Conservation (phyloP, 192 early-diverging fungal species). For the Chytriomyces confervae region DNA sequence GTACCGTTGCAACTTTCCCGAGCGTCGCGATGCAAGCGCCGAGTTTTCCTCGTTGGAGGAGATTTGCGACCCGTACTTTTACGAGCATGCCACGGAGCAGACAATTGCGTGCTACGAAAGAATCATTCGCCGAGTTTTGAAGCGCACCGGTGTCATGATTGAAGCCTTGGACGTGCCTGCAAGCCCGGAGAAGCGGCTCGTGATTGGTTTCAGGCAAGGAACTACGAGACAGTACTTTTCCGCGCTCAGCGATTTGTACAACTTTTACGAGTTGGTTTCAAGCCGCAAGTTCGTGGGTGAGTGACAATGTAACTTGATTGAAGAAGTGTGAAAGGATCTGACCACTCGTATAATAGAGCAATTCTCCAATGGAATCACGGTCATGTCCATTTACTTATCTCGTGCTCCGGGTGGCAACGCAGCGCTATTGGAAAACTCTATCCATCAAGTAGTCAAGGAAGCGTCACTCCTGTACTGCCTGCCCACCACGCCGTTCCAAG, state of each 20-base stretch:
- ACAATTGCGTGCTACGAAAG: constrained; percentile 85
- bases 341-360: constrained; percentile 65
- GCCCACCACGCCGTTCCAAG: constrained; percentile 91
- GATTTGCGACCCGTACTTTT: constrained; percentile 89
- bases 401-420: constrained; percentile 75
- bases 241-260: constrained; percentile 95
- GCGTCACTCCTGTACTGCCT: constrained; percentile 95
- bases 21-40: constrained; percentile 69
- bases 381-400: constrained; percentile 90
- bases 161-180: constrained; percentile 87
- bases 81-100: constrained; percentile 90
- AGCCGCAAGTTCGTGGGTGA: constrained; percentile 89
- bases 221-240: constrained; percentile 92
- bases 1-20: constrained; percentile 86
- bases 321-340: not conserved
- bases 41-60: constrained; percentile 72
- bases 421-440: constrained; percentile 83
- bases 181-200: constrained; percentile 84
- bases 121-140: constrained; percentile 83
- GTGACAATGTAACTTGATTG: not conserved
- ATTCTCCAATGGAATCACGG: constrained; percentile 97
- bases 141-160: constrained; percentile 89
- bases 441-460: constrained; percentile 95
- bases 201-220: constrained; percentile 86
- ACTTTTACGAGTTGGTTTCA: constrained; percentile 94